Conservation (phyloP, 208 protist species). For the Jaenimonas drosophilae region DNA sequence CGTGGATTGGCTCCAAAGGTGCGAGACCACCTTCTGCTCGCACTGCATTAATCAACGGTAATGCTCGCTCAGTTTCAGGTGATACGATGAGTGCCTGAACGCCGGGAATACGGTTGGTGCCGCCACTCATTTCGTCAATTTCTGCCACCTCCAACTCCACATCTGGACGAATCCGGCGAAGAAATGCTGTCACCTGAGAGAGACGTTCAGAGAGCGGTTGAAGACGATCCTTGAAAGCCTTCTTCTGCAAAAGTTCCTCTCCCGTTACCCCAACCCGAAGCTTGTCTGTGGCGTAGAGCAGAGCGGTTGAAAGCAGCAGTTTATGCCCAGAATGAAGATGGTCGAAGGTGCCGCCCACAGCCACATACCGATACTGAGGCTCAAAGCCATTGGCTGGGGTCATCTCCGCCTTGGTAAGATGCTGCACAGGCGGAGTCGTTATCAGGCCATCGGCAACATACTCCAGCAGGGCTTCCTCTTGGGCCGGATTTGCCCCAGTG, state of each 20-base stretch:
- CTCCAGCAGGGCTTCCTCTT: neutral
- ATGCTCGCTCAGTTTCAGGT: slow-evolving; percentile 51
- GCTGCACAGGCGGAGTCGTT: neutral
- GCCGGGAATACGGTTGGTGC: slow-evolving; percentile 43
- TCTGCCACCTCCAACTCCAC: slow-evolving; percentile 45
- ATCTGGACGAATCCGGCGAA: slow-evolving; percentile 39
- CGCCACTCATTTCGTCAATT: slow-evolving; percentile 59
- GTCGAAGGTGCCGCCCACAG: slow-evolving; percentile 87
- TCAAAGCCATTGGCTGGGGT: slow-evolving; percentile 23
- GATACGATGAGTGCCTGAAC: slow-evolving; percentile 75
- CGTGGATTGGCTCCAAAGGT: slow-evolving; percentile 34
- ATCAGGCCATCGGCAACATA: neutral
- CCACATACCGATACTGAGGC: slow-evolving; percentile 61
- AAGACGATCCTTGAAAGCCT: slow-evolving; percentile 53
- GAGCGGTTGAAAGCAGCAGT: slow-evolving; percentile 67
- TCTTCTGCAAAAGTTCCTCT: slow-evolving; percentile 41
- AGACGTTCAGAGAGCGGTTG: slow-evolving; percentile 58
- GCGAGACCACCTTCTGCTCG: slow-evolving; percentile 25
- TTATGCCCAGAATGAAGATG: slow-evolving; percentile 85
- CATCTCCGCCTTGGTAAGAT: slow-evolving; percentile 9
- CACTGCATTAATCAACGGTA: slow-evolving; percentile 53
- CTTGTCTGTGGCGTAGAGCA: slow-evolving; percentile 40
- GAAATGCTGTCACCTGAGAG: slow-evolving; percentile 28
- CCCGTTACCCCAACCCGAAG: slow-evolving; percentile 69
- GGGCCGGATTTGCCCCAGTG: neutral